A percentile compares a stretch with the other conserved stretches of the same genome.
These are phyloP conservation scores for Penicillium janthinellum DNA, from an alignment of 2,329 filamentous ascomycete species.

Conservation along the genomic window DNA sequence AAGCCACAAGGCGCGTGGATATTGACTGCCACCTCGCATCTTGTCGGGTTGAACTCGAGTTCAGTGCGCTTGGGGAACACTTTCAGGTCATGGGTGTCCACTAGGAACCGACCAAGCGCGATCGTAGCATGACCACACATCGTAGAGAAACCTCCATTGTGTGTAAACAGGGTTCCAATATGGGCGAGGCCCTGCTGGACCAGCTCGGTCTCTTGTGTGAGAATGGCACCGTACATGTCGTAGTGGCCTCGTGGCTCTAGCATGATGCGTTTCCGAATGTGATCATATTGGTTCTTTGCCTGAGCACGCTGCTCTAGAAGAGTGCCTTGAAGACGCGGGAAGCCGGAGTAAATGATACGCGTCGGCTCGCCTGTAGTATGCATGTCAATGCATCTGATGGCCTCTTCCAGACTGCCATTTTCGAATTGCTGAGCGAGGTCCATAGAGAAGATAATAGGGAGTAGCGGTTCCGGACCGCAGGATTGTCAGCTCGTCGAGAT, in stretches of 20 bases:
- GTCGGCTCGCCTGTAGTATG: slow-evolving; percentile 55
- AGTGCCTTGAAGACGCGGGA: slow-evolving; percentile 42
- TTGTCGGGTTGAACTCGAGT: slow-evolving; percentile 31
- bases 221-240: slow-evolving; percentile 56
- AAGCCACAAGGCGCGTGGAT: slow-evolving; percentile 52
- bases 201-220: slow-evolving; percentile 47
- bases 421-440: slow-evolving; percentile 7
- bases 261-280: slow-evolving; percentile 47
- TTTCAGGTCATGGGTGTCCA: slow-evolving; percentile 43
- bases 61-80: slow-evolving; percentile 44
- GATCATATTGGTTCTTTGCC: slow-evolving; percentile 42
- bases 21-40: slow-evolving; percentile 33
- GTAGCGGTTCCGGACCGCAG: too few species aligned
- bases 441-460: not conserved
- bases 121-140: slow-evolving; percentile 58
- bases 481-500: too few species aligned
- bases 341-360: slow-evolving; percentile 49
- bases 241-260: slow-evolving; percentile 53
- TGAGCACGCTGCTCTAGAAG: slow-evolving; percentile 46
- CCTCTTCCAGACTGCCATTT: not conserved
- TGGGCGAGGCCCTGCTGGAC: slow-evolving; percentile 45
- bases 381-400: slow-evolving; percentile 44
- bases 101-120: slow-evolving; percentile 49
- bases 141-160: slow-evolving; percentile 53
- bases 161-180: slow-evolving; percentile 52